Evolutionary conservation across 305 asterid species (phyloP), one percentile per base, ranked within the genome.

Genomic region (Plantago lanceolata): DNA sequence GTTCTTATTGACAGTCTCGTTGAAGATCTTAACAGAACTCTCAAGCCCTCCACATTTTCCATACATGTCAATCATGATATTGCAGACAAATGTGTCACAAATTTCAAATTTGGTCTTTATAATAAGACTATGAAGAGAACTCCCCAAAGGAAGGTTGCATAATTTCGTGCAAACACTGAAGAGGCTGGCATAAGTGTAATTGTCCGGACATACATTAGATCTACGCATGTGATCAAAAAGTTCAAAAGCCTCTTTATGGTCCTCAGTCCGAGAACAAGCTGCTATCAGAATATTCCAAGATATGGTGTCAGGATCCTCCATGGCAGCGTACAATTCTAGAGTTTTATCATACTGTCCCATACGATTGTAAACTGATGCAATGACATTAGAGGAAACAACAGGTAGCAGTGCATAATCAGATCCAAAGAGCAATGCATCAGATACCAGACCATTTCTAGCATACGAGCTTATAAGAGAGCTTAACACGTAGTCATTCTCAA

Each of bases 281-380:
- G 84, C 79, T 63, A 84, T 79, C 75, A 81, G 71, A 48, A 76
- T 77, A 54, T 84, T 81, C 90, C 87, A 81, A 37, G 90, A 84
- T 57, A 77, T 16, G 28, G 56, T 54, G 61, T 84, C 84, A 52
- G 87, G 87, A 48, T 84, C 78, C 61, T 79, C 82, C 50, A 84
- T 67, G 24, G 55, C 62, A 60, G 81, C 78, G 64, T 73, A 81
- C 55, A 84, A 57, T 35, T 77, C 85, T 70, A 77, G 84, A 55
- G 90, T 77, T 67, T 73, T 79, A 26, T 77, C 74, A 49, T 68
- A 84, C 19, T 75, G 79, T 3, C 84, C 72, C 17, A 58, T 61
- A 72, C 73, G 72, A 63, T 84, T 84, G 59, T 75, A 84, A 61
- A 84, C 61, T 49, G 73, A 71, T 24, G 87, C 84, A 21, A 77